Evolutionary conservation across 129 eudicot genomes (phyloP), one percentile per base, ranked within the genome.

Genomic region (Arctium minus): DNA sequence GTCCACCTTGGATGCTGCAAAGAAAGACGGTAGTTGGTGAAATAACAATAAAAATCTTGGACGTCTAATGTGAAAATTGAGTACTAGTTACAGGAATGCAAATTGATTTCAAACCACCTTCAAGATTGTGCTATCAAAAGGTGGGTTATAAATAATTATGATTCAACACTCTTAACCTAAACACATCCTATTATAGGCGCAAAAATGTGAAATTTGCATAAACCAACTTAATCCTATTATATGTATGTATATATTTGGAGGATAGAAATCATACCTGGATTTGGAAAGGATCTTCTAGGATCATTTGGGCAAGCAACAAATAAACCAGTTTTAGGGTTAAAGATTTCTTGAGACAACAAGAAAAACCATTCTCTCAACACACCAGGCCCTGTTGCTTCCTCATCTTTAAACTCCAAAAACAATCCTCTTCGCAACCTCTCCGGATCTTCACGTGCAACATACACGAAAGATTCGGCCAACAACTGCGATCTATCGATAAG

Each of bases 321-420:
- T 38, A 94, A 89, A 22, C 96, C 94, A 86, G 86, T 86, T 70
- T 94, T 88, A 67, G 92, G 94, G 81, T 92, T 86, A 78, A 94
- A 94, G 33, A 94, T 88, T 64, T 89, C 98, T 81, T 88, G 96
- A 80, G 97, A 94, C 27, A 90, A 95, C 84, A 92, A 86, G 87
- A 87, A 80, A 86, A 92, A 94, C 98, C 98, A 94, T 88, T 94
- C 98, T 38, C 98, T 77, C 70, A 94, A 77, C 8, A 94, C 98
- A 74, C 98, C 98, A 53, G 98, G 98, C 3, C 98, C 98, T 1
- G 94, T 90, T 71, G 98, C 98, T 85, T 94, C 98, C 82, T 94
- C 98, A 40, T 88, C 88, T 87, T 90, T 90, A 78, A 92, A 94
- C 85, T 87, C 94, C 93, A 94, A 81, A 82, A 88, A 89, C 76